These are phyloP conservation scores for Hanseniaspora occidentalis DNA, from an alignment of 805 yeast species.

Conservation along the genomic window DNA sequence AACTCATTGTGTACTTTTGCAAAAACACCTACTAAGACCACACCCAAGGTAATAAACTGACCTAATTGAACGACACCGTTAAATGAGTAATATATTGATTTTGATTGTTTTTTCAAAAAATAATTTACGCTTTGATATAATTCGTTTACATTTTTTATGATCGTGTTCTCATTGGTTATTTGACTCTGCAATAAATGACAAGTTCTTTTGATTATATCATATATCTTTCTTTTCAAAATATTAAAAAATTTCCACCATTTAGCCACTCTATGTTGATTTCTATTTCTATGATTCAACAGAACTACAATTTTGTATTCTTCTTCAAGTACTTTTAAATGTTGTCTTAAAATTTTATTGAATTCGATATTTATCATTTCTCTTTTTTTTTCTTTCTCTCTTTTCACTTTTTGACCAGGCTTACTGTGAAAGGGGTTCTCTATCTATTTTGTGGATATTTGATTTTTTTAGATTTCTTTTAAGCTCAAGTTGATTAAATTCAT, in stretches of 20 bases:
- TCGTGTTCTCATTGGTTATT: constrained; percentile 7
- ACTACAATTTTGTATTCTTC: constrained; percentile 50
- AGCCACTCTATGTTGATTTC: constrained; percentile 63
- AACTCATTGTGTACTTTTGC: constrained; percentile 30
- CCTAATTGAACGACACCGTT: constrained; percentile 61
- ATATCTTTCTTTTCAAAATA: constrained; percentile 45
- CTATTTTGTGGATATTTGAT: too few species aligned
- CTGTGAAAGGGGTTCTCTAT: too few species aligned
- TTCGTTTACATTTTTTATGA: constrained; percentile 7
- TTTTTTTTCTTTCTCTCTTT: too few species aligned
- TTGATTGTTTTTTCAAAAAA: constrained; percentile 29
- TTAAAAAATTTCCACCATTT: constrained; percentile 69
- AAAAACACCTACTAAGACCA: constrained; percentile 47
- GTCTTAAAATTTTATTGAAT: background rate
- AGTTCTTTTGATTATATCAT: constrained; percentile 15
- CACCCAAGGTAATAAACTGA: constrained; percentile 64
- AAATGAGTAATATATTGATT: constrained; percentile 44
- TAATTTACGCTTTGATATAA: constrained; percentile 10
- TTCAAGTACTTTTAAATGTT: constrained; percentile 10
- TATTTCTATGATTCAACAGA: constrained; percentile 54
- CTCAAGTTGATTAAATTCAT: too few species aligned
- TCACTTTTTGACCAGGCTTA: too few species aligned
- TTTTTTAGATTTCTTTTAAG: too few species aligned
- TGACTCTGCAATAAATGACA: constrained; percentile 3
- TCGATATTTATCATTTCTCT: background rate